Conservation (phyloP, 2,329 filamentous ascomycete species). For the Colletotrichum tanaceti region DNA sequence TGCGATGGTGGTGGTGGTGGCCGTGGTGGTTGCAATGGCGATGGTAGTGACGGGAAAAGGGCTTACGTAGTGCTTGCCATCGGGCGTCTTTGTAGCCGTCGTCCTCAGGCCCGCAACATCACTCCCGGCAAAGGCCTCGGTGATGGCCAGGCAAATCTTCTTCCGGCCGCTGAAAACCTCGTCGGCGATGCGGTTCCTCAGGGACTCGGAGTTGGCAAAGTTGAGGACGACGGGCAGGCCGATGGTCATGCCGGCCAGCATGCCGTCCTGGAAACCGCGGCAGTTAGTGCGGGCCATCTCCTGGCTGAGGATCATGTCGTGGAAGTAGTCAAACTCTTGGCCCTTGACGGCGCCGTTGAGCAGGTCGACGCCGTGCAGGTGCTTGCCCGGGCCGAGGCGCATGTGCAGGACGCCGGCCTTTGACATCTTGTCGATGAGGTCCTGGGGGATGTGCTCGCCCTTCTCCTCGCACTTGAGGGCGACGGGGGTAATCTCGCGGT, state of each 20-base stretch:
- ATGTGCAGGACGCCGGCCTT: conserved; percentile 80
- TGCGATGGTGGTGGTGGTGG: background rate
- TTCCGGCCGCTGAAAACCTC: conserved; percentile 84
- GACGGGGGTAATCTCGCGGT: conserved; percentile 77
- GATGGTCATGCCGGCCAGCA: conserved; percentile 89
- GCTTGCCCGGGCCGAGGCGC: conserved; percentile 85
- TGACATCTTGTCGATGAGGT: conserved; percentile 83
- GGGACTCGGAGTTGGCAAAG: conserved; percentile 75
- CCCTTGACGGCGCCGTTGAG: conserved; percentile 78
- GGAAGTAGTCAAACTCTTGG: conserved; percentile 88
- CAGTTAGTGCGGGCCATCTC: conserved; percentile 78
- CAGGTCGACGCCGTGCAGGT: conserved; percentile 77
- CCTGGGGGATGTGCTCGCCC: conserved; percentile 76
- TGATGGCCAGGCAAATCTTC: conserved; percentile 90
- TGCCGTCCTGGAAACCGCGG: conserved; percentile 86
- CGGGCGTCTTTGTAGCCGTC: conserved; percentile 79
- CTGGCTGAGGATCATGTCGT: conserved; percentile 81
- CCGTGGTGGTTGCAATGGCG: background rate
- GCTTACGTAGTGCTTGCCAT: conserved; percentile 78
- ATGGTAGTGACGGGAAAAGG: conserved; percentile 42
- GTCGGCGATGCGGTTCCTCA: conserved; percentile 74
- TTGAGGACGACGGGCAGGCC: conserved; percentile 82
- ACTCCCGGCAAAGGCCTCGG: conserved; percentile 86
- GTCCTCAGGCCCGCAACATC: conserved; percentile 85
- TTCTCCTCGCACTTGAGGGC: conserved; percentile 80